These are phyloP conservation scores for Chloranthus sessilifolius DNA, from an alignment of 164 flowering plant genomes.

Conservation along the genomic window DNA sequence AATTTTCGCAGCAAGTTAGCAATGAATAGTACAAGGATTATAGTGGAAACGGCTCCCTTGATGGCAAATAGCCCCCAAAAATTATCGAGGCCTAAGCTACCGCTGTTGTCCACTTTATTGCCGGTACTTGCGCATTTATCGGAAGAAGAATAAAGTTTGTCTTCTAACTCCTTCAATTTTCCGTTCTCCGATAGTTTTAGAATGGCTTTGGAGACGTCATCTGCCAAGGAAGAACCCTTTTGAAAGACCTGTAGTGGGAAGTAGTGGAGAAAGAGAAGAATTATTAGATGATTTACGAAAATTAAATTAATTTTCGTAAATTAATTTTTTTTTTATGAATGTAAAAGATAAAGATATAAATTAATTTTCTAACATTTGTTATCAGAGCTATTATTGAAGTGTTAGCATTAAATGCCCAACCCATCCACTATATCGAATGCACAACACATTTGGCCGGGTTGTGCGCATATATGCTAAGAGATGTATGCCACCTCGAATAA, in stretches of 20 bases:
- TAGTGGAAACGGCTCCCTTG: constrained; percentile 10
- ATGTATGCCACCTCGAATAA: too few species aligned
- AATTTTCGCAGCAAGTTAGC: neutral
- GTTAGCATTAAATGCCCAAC: neutral
- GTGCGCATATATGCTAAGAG: too few species aligned
- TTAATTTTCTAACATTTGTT: neutral
- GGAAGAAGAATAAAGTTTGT: neutral
- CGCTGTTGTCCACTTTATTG: constrained; percentile 1
- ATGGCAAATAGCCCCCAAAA: constrained; percentile 19
- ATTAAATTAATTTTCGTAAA: neutral
- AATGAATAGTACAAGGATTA: constrained; percentile 5
- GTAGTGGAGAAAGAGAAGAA: neutral
- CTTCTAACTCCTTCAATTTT: constrained; percentile 8
- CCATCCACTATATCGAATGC: too few species aligned
- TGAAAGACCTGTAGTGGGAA: constrained; percentile 12
- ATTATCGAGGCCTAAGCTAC: constrained; percentile 10
- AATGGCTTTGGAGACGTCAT: constrained; percentile 12
- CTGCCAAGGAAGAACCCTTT: constrained; percentile 13
- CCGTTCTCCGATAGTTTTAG: constrained; percentile 15
- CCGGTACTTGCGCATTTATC: neutral
- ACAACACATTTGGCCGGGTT: too few species aligned
- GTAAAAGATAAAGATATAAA: too few species aligned
- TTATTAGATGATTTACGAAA: too few species aligned
- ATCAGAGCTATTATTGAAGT: neutral
- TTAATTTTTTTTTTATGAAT: too few species aligned